Evolutionary conservation across 2,329 filamentous ascomycete genomes (phyloP), one percentile per base, ranked within the genome.

Genomic region (Epicoccum nigrum): DNA sequence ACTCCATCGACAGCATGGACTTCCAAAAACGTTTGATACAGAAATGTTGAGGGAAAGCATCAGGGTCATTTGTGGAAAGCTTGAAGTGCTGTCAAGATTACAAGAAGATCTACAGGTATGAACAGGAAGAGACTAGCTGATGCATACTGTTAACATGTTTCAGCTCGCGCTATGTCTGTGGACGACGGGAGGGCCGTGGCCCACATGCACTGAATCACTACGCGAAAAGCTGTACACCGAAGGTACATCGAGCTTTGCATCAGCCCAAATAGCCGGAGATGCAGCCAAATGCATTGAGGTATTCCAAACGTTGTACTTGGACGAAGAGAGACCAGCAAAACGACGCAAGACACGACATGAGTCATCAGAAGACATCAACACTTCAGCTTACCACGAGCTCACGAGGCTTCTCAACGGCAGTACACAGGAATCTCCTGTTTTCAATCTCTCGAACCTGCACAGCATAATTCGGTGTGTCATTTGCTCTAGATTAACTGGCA

Each of bases 91-190:
- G 13, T 54, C 40, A 4, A 39, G 30, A 3, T 39, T 74, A 13
- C 48, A 63, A 2, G 63, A 57, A 49, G 68, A 74, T 37, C 39
- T 74, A 37, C 67, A 72, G 61, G 71, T 73, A 63, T 27, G 64
- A 45, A 17, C 8, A 20, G 20, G 4, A 16, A 5, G 17, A 4
- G 7, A 21, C 28, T 25, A 8, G 25, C 13, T 2, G 25, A 4
- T 7, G n/a, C 11, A 27, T 15, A 4, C 23, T 9, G 31, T 54
- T 64, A 27, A 68, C 27, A n/a, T 13, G 8, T 4, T 4, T 7
- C 39, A 73, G 70, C 59, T 70, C 41, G 61, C 67, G 4, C 52
- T 73, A 12, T 72, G 69, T 47, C 54, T 73, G 27, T 73, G 69
- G 69, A 71, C 65, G 1, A 49, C 53, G 6, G 59, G 62, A 12